These are phyloP conservation scores for Cymbopogon flexuosus DNA, from an alignment of 202 grass and related monocot species.

Conservation along the genomic window DNA sequence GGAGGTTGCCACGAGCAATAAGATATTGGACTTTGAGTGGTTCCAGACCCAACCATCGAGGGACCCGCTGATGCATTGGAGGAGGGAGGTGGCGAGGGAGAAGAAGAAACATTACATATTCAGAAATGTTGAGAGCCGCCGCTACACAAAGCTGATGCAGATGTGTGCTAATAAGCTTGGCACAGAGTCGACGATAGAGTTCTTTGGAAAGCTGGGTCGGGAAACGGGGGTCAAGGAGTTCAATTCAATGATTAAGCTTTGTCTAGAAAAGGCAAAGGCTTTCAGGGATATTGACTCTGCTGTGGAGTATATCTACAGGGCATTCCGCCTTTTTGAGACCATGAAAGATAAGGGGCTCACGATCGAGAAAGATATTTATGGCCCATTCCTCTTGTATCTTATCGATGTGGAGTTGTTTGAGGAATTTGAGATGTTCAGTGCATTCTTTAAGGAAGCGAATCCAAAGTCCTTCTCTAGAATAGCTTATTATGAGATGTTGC, in stretches of 20 bases:
- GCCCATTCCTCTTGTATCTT: slow-evolving; percentile 71
- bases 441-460: slow-evolving; percentile 66
- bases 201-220: slow-evolving; percentile 72
- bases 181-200: slow-evolving; percentile 43
- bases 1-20: slow-evolving; percentile 43
- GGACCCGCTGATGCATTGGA: slow-evolving; percentile 3
- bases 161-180: slow-evolving; percentile 64
- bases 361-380: slow-evolving; percentile 60
- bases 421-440: slow-evolving; percentile 67
- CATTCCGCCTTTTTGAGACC: slow-evolving; percentile 44
- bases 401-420: slow-evolving; percentile 56
- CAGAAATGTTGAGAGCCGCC: slow-evolving; percentile 62
- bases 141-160: slow-evolving; percentile 62
- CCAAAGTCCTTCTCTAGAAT: slow-evolving; percentile 48
- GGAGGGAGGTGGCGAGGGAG: slow-evolving; percentile 54
- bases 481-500: slow-evolving; percentile 89
- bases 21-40: slow-evolving; percentile 69
- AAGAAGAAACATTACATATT: slow-evolving; percentile 74
- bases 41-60: slow-evolving; percentile 19
- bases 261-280: slow-evolving; percentile 47
- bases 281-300: slow-evolving; percentile 50
- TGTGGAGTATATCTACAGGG: slow-evolving; percentile 52
- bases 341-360: slow-evolving; percentile 61
- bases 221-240: slow-evolving; percentile 71
- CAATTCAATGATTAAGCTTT: slow-evolving; percentile 57